These are phyloP conservation scores for Fusarium incarnatum DNA, from an alignment of 2,329 filamentous ascomycete species.

Conservation along the genomic window DNA sequence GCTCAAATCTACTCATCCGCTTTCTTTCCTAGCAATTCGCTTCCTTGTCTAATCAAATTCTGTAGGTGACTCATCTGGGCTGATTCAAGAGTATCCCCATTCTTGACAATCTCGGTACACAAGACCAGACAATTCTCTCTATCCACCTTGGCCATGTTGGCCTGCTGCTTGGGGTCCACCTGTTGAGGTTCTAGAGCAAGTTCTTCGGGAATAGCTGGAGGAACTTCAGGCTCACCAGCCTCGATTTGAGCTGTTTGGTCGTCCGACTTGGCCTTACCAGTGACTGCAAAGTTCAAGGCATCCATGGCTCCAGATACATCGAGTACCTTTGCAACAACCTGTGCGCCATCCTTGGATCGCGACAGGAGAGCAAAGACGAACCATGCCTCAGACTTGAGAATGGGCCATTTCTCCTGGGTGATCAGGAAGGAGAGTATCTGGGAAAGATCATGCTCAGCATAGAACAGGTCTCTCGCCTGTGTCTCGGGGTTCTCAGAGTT, in stretches of 20 bases:
- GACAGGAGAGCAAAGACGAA: slow-evolving; percentile 72
- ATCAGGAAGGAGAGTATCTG: slow-evolving; percentile 64
- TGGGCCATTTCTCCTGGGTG: slow-evolving; percentile 68
- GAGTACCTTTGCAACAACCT: slow-evolving; percentile 58
- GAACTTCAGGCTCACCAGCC: slow-evolving; percentile 17
- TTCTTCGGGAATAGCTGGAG: slow-evolving; percentile 46
- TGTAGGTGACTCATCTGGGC: slow-evolving; percentile 58
- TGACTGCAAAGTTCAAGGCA: slow-evolving; percentile 62
- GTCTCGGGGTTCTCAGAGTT: slow-evolving; percentile 35
- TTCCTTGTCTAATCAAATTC: slow-evolving; percentile 63
- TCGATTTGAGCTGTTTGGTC: slow-evolving; percentile 38
- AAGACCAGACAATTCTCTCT: slow-evolving; percentile 72
- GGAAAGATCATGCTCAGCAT: slow-evolving; percentile 58
- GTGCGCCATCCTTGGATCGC: slow-evolving; percentile 62
- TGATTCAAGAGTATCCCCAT: slow-evolving; percentile 55
- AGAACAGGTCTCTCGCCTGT: slow-evolving; percentile 54
- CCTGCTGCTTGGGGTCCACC: slow-evolving; percentile 57
- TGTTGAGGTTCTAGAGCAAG: slow-evolving; percentile 61
- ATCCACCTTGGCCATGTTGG: slow-evolving; percentile 63
- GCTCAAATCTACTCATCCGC: slow-evolving; percentile 13
- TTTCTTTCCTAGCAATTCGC: slow-evolving; percentile 55
- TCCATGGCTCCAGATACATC: slow-evolving; percentile 56
- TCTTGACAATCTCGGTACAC: slow-evolving; percentile 65
- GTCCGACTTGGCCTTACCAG: slow-evolving; percentile 51
- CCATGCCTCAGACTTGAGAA: slow-evolving; percentile 70